Conservation (phyloP, 148 eudicot genomes). For the Agrostemma githago region DNA sequence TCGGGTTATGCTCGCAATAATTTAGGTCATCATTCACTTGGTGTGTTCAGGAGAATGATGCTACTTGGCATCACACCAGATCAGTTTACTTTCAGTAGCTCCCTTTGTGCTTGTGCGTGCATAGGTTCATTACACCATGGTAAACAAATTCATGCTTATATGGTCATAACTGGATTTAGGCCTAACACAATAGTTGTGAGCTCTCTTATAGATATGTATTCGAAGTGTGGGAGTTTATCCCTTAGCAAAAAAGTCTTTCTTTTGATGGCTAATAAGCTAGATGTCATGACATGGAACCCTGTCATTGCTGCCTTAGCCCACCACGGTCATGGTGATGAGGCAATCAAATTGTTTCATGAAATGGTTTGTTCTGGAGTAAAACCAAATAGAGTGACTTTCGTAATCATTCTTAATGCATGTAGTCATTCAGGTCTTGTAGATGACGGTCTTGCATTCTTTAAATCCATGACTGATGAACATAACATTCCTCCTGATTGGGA, state of each 20-base stretch:
- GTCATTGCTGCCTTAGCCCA: constrained; percentile 68
- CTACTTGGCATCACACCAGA: constrained; percentile 39
- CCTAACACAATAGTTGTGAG: constrained; percentile 63
- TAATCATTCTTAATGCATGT: constrained; percentile 59
- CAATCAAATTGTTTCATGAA: constrained; percentile 40
- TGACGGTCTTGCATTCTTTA: constrained; percentile 49
- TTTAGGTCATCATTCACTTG: constrained; percentile 47
- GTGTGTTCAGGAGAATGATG: constrained; percentile 53
- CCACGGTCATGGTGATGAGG: constrained; percentile 60
- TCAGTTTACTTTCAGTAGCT: constrained; percentile 69
- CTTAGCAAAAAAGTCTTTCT: constrained; percentile 45
- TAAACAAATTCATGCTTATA: constrained; percentile 62
- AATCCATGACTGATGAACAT: constrained; percentile 47
- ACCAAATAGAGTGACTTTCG: constrained; percentile 62
- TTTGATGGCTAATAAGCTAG: constrained; percentile 39
- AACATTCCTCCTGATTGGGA: constrained; percentile 57
- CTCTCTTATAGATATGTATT: constrained; percentile 80
- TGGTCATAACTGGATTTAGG: constrained; percentile 37
- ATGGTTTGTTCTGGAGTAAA: constrained; percentile 45
- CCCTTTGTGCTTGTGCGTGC: constrained; percentile 58
- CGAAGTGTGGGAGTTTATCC: constrained; percentile 61
- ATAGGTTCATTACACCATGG: constrained; percentile 47
- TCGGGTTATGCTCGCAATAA: constrained; percentile 65
- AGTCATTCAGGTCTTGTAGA: constrained; percentile 68
- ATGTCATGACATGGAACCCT: constrained; percentile 64